These are phyloP conservation scores for Boechera retrofracta DNA, from an alignment of 345 rosid species.

Conservation along the genomic window DNA sequence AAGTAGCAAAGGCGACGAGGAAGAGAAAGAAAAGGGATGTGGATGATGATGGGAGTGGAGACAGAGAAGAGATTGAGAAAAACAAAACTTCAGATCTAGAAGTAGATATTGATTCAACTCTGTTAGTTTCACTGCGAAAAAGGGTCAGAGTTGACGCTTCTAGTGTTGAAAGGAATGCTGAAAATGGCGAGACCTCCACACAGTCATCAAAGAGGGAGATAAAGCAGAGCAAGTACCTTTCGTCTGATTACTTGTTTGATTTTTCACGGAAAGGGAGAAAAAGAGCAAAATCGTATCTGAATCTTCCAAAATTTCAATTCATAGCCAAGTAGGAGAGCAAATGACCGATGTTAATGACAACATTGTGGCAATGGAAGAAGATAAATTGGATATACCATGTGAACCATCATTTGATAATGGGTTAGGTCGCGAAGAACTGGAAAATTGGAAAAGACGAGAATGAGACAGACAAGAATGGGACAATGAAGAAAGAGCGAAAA, in stretches of 20 bases:
- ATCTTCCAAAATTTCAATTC: constrained; percentile 35
- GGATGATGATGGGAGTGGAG: constrained; percentile 23
- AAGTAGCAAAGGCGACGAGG: constrained; percentile 36
- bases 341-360: constrained; percentile 29
- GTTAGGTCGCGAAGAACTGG: constrained; percentile 42
- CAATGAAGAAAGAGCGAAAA: constrained; percentile 20
- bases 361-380: constrained; percentile 35
- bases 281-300: constrained; percentile 42
- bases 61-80: constrained; percentile 28
- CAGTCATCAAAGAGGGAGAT: constrained; percentile 63
- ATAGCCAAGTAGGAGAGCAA: constrained; percentile 49
- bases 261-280: constrained; percentile 38
- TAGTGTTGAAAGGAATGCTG: constrained; percentile 9
- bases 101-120: constrained; percentile 43
- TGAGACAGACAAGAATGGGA: constrained; percentile 34
- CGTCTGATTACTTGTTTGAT: constrained; percentile 70
- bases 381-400: constrained; percentile 6
- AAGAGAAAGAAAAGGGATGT: constrained; percentile 44
- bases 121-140: constrained; percentile 44
- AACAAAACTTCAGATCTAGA: neutral
- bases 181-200: constrained; percentile 35
- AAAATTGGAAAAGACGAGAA: constrained; percentile 33
- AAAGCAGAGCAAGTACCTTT: constrained; percentile 87
- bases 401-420: constrained; percentile 33
- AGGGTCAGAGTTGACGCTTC: constrained; percentile 31